phyloP scores from a whole-genome alignment of 208 protist species.

The Crithidia acanthocephali region DNA sequence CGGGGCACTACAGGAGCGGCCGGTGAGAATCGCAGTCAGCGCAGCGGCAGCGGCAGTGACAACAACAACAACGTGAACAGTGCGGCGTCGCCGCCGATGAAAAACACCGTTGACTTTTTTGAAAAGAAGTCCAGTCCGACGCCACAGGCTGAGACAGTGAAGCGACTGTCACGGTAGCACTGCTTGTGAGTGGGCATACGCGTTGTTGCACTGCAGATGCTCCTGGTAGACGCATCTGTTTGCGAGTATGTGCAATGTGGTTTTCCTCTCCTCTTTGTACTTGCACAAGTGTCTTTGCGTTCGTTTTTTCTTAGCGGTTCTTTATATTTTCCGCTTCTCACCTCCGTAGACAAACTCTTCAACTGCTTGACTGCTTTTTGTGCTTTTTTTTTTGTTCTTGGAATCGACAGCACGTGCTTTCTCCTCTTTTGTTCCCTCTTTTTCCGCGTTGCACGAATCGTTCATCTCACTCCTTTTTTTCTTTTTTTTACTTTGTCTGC shows the following conservation, averaged over 20 bases:
- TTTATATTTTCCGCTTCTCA: too few relatives aligned
- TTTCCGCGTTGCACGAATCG: too few relatives aligned
- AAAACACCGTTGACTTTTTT: slow-evolving; percentile 16
- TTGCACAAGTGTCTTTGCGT: neutral
- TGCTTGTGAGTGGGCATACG: neutral
- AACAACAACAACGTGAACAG: neutral
- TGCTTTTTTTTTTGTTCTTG: too few relatives aligned
- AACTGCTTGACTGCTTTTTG: too few relatives aligned
- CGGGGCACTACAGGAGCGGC: neutral
- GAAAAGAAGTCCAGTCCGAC: neutral
- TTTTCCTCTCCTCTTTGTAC: neutral
- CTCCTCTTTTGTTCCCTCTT: too few relatives aligned
- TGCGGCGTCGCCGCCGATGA: neutral
- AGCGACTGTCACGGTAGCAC: neutral
- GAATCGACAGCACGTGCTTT: too few relatives aligned
- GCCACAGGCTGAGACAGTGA: neutral
- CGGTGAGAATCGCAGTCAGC: neutral
- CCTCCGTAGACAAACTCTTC: too few relatives aligned
- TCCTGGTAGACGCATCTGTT: neutral
- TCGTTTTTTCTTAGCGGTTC: neutral
- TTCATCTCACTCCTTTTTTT: too few relatives aligned
- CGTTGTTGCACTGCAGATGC: neutral
- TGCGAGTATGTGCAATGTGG: too few relatives aligned
- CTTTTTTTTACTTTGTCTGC: too few relatives aligned
- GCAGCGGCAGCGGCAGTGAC: neutral